Evolutionary conservation across 257 asterid species (phyloP), one percentile per base, ranked within the genome.

Genomic region (Echium plantagineum): DNA sequence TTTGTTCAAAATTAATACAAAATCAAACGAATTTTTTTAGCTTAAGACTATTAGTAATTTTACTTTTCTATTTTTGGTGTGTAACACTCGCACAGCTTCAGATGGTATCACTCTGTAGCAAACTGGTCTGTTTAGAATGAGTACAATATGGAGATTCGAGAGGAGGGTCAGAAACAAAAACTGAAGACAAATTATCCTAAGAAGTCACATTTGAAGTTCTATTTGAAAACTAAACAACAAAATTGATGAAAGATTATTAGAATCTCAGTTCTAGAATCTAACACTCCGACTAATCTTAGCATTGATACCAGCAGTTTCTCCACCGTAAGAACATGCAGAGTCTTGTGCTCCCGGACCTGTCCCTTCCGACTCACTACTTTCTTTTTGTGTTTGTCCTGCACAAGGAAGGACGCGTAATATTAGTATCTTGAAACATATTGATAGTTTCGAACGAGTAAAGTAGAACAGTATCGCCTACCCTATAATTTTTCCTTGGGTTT

Each of bases 401-500:
- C n/a, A n/a, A n/a, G 48, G 17, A 64, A 17, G 15, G 49, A 42
- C 13, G 49, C 17, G 16, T 10, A 42, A 10, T 10, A 42, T 42
- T 42, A 42, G 49, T 13, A 42, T 42, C 49, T 35, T 42, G 49
- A 17, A 42, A 42, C 16, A 15, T 12, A 42, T 35, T 10, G 15
- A 7, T 12, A 42, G 49, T 42, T 10, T 42, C 15, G 12, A 16
- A 55, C 59, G 15, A 26, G 26, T 64, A 61, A 51, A 48, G 51
- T 42, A 49, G 13, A 22, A 48, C n/a, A 58, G 38, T 55, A 12
- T 38, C 32, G 68, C 52, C 60, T 85, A 86, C 97, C 95, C 72
- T 81, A 81, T 93, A 86, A 31, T 85, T 86, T 89, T 82, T 86
- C 79, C 98, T 86, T 17, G 98, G 97, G 71, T 89, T 93, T 59